Percentiles rank a stretch among this genome's conserved stretches.
Evolutionary conservation across 441 rosid species (phyloP).

Genomic region (Metrosideros polymorpha): DNA sequence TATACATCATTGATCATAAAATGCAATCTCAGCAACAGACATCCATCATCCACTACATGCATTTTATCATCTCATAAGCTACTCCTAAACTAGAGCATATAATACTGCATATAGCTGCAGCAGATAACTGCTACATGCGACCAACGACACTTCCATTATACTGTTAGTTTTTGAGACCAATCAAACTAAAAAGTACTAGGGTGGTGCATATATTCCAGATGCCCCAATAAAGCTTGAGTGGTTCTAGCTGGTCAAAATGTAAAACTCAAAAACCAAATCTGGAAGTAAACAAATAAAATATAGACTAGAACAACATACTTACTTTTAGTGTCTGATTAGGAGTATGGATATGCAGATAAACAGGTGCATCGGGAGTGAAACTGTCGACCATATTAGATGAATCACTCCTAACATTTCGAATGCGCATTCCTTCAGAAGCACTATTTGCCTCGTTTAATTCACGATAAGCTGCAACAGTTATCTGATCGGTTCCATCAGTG

Average conservation of each 20-base stretch:
- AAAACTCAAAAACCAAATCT: neutral
- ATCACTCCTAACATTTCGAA: slow-evolving; percentile 10
- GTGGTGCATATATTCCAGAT: neutral
- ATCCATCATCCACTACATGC: neutral
- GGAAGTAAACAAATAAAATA: neutral
- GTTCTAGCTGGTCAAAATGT: neutral
- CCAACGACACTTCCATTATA: neutral
- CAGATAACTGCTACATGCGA: neutral
- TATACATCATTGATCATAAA: neutral
- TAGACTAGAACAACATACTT: neutral
- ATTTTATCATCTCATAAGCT: neutral
- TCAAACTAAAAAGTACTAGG: neutral
- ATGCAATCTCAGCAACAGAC: neutral
- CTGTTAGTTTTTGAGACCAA: neutral
- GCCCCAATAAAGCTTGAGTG: neutral
- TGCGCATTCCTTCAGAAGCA: slow-evolving; percentile 6
- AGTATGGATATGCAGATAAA: slow-evolving; percentile 15
- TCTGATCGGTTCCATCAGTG: slow-evolving; percentile 12
- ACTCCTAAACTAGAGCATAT: neutral
- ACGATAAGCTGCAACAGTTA: slow-evolving; percentile 11
- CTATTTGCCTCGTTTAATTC: slow-evolving; percentile 16
- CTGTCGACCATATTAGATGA: slow-evolving; percentile 11
- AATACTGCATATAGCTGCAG: neutral
- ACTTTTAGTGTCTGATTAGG: slow-evolving; percentile 28
- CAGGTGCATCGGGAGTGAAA: slow-evolving; percentile 8